These are phyloP conservation scores for Yarrowia divulgata DNA, from an alignment of 805 yeast genomes.

Conservation along the genomic window DNA sequence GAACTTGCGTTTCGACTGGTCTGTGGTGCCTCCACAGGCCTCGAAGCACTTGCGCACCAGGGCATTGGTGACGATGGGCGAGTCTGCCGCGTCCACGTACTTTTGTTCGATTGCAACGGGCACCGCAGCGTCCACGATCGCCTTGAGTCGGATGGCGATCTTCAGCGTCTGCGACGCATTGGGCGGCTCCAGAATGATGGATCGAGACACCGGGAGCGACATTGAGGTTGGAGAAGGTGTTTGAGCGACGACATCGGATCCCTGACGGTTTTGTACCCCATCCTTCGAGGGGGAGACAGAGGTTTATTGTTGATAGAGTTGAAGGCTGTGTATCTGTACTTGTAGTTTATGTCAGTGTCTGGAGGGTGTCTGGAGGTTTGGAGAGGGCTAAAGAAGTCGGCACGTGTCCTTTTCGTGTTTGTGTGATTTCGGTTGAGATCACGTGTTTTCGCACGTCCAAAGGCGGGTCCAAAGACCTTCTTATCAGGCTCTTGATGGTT, in stretches of 20 bases:
- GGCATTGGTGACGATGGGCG: conserved; percentile 57
- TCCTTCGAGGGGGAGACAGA: not conserved
- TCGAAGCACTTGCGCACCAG: conserved; percentile 43
- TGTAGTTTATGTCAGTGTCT: no score
- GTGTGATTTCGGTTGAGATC: no score
- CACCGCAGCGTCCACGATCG: conserved; percentile 71
- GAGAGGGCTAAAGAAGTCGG: no score
- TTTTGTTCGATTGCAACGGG: conserved; percentile 66
- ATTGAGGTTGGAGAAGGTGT: not conserved
- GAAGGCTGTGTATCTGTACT: conserved; percentile 1
- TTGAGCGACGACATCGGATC: not conserved
- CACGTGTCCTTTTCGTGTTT: not conserved
- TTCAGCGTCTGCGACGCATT: conserved; percentile 44
- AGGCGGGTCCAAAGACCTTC: not conserved
- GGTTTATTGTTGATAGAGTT: not conserved
- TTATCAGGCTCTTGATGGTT: not conserved
- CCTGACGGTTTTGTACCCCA: not conserved
- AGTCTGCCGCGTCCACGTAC: conserved; percentile 61
- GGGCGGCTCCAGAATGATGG: conserved; percentile 35
- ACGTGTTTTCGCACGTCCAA: no score
- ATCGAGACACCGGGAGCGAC: conserved; percentile 26
- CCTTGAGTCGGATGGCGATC: conserved; percentile 74
- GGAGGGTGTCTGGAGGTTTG: no score
- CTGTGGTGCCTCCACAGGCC: conserved; percentile 29
- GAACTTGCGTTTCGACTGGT: conserved; percentile 27